A percentile compares a stretch with the other conserved stretches of the same genome.
phyloP scores from a whole-genome alignment of 768 basidiomycete genomes.

The Trametes cubensis region DNA sequence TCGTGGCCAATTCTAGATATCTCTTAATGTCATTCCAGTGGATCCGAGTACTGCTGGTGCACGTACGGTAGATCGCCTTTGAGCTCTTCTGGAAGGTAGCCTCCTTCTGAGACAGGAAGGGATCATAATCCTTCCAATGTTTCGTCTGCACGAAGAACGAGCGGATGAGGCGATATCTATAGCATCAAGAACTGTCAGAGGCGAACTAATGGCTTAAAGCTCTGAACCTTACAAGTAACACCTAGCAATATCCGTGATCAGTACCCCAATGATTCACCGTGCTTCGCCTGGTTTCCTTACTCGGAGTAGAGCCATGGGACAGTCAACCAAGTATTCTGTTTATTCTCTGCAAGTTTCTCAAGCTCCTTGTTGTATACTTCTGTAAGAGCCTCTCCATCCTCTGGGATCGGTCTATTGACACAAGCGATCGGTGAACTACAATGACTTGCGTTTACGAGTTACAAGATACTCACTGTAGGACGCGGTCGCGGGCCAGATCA shows the following conservation, averaged over 20 bases:
- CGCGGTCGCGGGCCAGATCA: constrained; percentile 79
- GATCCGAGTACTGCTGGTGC: not conserved
- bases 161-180: constrained; percentile 82
- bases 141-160: constrained; percentile 67
- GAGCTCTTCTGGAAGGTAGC: constrained; percentile 81
- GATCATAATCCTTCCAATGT: constrained; percentile 79
- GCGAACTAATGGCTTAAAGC: not conserved
- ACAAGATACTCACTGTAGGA: constrained; percentile 55
- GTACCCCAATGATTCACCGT: not conserved
- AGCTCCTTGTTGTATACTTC: constrained; percentile 82
- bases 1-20: constrained; percentile 66
- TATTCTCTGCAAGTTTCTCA: constrained; percentile 44
- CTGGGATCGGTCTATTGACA: constrained; percentile 58
- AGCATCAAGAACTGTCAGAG: not conserved
- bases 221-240: constrained; percentile 20
- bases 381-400: constrained; percentile 73
- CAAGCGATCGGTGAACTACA: not conserved
- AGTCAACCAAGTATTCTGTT: constrained; percentile 81
- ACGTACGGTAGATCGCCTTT: constrained; percentile 74
- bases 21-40: not conserved
- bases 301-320: constrained; percentile 97
- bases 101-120: constrained; percentile 79
- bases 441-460: not conserved
- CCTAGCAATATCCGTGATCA: not conserved
- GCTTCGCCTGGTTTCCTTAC: constrained; percentile 44